Conservation (phyloP, 306 rosid species). For the Begonia loranthoides region DNA sequence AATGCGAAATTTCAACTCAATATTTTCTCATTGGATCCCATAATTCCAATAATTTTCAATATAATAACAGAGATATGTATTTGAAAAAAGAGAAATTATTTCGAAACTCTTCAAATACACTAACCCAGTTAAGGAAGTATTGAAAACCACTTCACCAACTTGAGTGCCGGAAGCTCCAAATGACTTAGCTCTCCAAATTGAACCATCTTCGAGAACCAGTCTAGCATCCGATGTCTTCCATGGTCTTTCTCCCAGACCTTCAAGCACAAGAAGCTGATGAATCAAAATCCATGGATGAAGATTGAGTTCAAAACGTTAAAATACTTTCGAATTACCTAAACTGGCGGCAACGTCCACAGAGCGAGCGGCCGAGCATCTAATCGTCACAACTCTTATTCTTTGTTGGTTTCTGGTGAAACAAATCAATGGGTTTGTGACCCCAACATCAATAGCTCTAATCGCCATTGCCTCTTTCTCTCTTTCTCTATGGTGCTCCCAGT, state of each 20-base stretch:
- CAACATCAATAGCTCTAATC: conserved; percentile 24
- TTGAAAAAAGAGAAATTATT: neutral
- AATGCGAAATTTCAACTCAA: too few relatives aligned
- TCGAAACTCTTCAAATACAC: conserved; percentile 5
- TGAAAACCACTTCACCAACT: conserved; percentile 96
- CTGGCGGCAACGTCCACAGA: conserved; percentile 7
- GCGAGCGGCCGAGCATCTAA: conserved; percentile 31
- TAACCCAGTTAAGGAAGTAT: conserved; percentile 87
- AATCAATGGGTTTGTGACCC: conserved; percentile 11
- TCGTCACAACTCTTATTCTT: conserved; percentile 13
- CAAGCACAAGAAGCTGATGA: neutral
- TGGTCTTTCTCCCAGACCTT: conserved; percentile 59
- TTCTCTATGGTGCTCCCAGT: too few relatives aligned
- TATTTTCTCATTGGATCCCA: too few relatives aligned
- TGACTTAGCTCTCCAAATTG: conserved; percentile 93
- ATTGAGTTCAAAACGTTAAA: neutral
- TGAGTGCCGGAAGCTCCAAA: conserved; percentile 94
- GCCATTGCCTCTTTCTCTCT: conserved; percentile 15
- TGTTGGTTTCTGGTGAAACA: conserved; percentile 6
- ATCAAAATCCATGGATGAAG: neutral
- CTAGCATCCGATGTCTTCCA: conserved; percentile 92
- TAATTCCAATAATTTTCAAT: too few relatives aligned
- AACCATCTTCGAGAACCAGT: conserved; percentile 83
- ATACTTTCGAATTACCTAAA: conserved; percentile 18
- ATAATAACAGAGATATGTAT: neutral